Evolutionary conservation across 805 yeast genomes (phyloP), one percentile per base, ranked within the genome.

Genomic region (Kluyveromyces wickerhamii): DNA sequence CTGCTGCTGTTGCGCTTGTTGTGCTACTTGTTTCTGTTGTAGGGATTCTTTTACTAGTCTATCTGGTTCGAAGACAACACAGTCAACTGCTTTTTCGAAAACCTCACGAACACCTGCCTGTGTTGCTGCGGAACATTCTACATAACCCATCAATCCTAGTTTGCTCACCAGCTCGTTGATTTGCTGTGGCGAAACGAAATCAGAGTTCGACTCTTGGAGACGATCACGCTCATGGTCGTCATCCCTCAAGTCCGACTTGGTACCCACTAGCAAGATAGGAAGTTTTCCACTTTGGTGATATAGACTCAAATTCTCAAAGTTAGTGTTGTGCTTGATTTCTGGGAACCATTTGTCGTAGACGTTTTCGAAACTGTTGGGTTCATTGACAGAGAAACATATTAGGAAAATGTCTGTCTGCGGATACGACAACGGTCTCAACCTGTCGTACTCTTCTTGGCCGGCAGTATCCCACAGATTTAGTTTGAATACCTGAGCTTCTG

Each of bases 381-480:
- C 81, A 27, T 81, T 79, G 5, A 87, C 77, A 5, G 94, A 82
- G 58, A 86, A 87, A 60, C 96, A 87, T 39, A 84, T 73, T 35
- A 87, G 61, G 52, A 87, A 87, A 22, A 87, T 81, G 49, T 85
- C 95, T 0, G 96, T 86, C 54, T 87, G 95, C 3, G 95, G 95
- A 52, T 87, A 87, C 7, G 92, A 80, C 41, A 87, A 65, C 3
- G 96, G 96, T 59, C 96, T 70, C 50, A 86, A 68, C 41, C 95
- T 69, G 57, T 87, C 95, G 57, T 86, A 86, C 55, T 86, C 95
- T 51, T 83, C 81, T 60, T 87, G 95, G 18, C 96, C 96, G 3
- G 96, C 95, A 11, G 96, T 87, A 71, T 87, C 96, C 95, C 95
- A 87, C 29, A 87, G 69, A 16, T 94, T 94, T 34, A 87, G 67